These are phyloP conservation scores for Geoglossum glabrum DNA, from an alignment of 495 filamentous ascomycete genomes.

Conservation along the genomic window DNA sequence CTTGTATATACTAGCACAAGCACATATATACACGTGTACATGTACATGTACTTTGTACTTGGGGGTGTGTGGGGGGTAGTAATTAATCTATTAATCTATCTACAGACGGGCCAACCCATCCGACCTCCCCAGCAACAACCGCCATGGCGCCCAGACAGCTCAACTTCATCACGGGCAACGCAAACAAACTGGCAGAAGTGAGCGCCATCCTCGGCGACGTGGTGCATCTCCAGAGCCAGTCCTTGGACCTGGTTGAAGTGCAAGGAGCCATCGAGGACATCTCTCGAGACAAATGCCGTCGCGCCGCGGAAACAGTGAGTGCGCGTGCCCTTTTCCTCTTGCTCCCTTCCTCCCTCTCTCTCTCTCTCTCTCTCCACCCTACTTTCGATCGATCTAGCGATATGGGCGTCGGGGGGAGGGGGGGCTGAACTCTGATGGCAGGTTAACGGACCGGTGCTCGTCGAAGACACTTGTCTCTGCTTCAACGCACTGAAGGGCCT, in stretches of 20 bases:
- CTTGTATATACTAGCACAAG: no score
- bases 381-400: no score
- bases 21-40: no score
- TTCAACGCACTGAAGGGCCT: constrained; percentile 77
- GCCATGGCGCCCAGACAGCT: constrained; percentile 20
- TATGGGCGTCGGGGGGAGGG: background rate
- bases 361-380: no score
- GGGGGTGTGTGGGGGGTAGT: no score
- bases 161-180: constrained; percentile 94
- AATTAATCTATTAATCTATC: no score
- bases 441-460: constrained; percentile 73
- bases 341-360: background rate
- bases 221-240: constrained; percentile 50
- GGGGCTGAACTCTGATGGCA: constrained; percentile 15
- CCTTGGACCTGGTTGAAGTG: constrained; percentile 66
- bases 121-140: background rate
- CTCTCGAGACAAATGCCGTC: constrained; percentile 57
- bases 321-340: background rate
- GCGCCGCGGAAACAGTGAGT: constrained; percentile 48
- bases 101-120: background rate
- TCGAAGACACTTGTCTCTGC: constrained; percentile 87
- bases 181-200: constrained; percentile 79
- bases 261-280: constrained; percentile 89
- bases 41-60: no score
- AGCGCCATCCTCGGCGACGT: constrained; percentile 59